Conservation (phyloP, 164 flowering plant species). For the Chloranthus sessilifolius region DNA sequence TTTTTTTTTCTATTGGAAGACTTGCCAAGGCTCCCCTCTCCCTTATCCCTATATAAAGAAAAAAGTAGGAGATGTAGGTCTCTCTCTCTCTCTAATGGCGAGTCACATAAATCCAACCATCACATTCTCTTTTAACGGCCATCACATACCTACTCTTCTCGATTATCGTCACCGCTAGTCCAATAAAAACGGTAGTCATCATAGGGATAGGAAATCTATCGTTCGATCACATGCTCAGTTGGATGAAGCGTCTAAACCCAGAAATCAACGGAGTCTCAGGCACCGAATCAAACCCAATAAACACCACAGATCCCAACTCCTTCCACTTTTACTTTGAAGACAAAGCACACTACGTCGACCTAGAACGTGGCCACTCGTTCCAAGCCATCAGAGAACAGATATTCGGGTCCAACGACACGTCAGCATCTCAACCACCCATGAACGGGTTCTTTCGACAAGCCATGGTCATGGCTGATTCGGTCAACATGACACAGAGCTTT, state of each 20-base stretch:
- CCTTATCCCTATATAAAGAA: too few species aligned
- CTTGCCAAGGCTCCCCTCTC: too few species aligned
- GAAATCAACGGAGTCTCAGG: conserved; percentile 75
- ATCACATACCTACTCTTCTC: too few species aligned
- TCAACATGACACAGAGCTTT: conserved; percentile 37
- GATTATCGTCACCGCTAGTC: too few species aligned
- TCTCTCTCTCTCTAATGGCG: too few species aligned
- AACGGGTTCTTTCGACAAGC: conserved; percentile 75
- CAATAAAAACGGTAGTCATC: conserved; percentile 59
- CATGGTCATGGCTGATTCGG: conserved; percentile 28
- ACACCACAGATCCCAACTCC: conserved; percentile 41
- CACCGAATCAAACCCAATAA: conserved; percentile 45
- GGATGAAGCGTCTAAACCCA: conserved; percentile 70
- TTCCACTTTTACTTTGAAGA: conserved; percentile 30
- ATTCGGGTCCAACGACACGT: conserved; percentile 46
- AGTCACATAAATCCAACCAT: too few species aligned
- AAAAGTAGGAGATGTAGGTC: too few species aligned
- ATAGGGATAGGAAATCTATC: conserved; percentile 78
- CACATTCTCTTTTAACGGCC: too few species aligned
- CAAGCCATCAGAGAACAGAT: conserved; percentile 71
- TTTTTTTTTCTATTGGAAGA: too few species aligned
- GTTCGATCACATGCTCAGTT: conserved; percentile 81
- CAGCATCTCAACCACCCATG: conserved; percentile 52
- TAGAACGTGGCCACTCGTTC: conserved; percentile 82
- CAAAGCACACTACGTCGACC: conserved; percentile 53